Base-by-base conservation (phyloP, 805 yeast species). In the Wickerhamomyces ciferrii region DNA sequence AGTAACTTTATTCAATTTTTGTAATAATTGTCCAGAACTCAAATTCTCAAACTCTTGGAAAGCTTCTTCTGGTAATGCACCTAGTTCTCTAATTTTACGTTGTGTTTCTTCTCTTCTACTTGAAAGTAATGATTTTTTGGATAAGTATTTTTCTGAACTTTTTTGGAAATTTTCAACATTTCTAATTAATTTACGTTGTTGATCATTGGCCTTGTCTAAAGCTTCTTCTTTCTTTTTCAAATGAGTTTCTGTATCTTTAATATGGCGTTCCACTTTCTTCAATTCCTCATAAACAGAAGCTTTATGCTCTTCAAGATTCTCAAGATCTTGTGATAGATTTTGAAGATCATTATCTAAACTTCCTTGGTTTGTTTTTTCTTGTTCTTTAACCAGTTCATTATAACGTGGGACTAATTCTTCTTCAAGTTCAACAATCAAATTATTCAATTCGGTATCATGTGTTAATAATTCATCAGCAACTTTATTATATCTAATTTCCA, bases 21-120 rank as follows among this genome's bases (percentile, higher is more conserved):
- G 56, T 42, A 87, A 63, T 29, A 91, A 63, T 7, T 74, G 71
- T 35, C 78, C 80, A 11, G 88, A 78, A 2, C 68, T 59, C 18
- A 68, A 54, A 32, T 66, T 61, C 32, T 71, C 74, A 55, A 72
- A 78, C 31, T 65, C 59, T 14, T 72, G 72, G 53, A 87, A 81
- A 0, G 94, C 90, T 45, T 87, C 90, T 56, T 90, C 97, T 0
- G 97, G 92, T 17, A 92, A 69, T 4, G 86, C 87, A n/a, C 97
- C 97, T 37, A 91, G 67, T 38, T 87, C 96, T 50, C 91, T 74
- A 27, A 90, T 83, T 57, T 79, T 86, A 48, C 75, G 78, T 52
- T 81, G 83, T 21, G 87, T 63, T 52, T 87, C 95, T 42, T 84
- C 87, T 48, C 87, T 75, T 52, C 96, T 75, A 39, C 72, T 68